Base-by-base conservation (phyloP, 257 asterid genomes). In the Gentiana straminea region DNA sequence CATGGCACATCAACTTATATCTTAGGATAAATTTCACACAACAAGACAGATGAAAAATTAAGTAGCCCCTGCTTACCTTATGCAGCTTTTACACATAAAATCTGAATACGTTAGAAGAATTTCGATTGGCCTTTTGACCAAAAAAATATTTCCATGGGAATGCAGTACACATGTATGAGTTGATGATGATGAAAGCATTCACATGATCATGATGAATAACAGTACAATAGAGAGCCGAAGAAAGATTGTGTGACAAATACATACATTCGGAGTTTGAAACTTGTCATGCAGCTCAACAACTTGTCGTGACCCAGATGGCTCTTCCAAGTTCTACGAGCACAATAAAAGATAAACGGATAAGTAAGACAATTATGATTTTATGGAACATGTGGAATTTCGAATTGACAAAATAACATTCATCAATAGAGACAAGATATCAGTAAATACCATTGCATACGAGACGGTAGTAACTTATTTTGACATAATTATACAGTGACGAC, bases 221-320 rank as follows among this genome's bases (percentile, higher is more conserved):
- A 9, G 2, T 3, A 59, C 50, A 65, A 53, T 13, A 44, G 51
- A 52, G 9, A 35, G 38, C 41, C 13, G 13, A 11, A 51, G 38
- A 5, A 63, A 60, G 34, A 13, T 24, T n/a, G 13, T 44, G 8
- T 54, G 3, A 32, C 60, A 67, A 61, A 11, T 61, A 64, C 94
- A 45, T 90, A 90, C 96, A 52, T 66, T 72, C 52, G 97, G 94
- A 60, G 97, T 90, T 73, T 74, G 90, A 68, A 84, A 66, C 75
- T 73, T 74, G 66, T 84, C 85, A 63, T 73, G 85, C 75, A 46
- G 69, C 62, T 74, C 93, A 54, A 64, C 45, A 63, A 65, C 55
- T 64, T 73, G 86, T 64, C 73, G 86, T 37, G 80, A 60, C 52
- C 79, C 83, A 44, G 85, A 76, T 47, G 84, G 84, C 67, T 81